These are phyloP conservation scores for Magnolia kwangsiensis DNA, from an alignment of 164 flowering plant genomes.

Conservation along the genomic window DNA sequence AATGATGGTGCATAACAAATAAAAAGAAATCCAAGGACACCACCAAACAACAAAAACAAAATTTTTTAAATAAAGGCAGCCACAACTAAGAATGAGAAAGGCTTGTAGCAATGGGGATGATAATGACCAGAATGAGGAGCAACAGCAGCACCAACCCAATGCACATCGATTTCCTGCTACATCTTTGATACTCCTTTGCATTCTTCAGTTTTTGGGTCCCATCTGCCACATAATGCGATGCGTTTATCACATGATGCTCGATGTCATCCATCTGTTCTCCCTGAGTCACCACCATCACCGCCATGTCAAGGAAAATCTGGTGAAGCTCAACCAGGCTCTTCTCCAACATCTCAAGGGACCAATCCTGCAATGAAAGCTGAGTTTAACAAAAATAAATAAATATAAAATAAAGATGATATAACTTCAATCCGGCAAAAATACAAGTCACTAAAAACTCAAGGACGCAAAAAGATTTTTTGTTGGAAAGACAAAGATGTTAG, in stretches of 20 bases:
- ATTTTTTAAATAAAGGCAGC: no score
- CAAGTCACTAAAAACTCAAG: no score
- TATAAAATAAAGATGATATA: no score
- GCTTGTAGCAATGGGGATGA: slow-evolving; percentile 59
- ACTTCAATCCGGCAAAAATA: no score
- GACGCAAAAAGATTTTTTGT: no score
- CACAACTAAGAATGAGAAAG: slow-evolving; percentile 13
- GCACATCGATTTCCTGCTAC: slow-evolving; percentile 40
- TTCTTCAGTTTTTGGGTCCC: slow-evolving; percentile 18
- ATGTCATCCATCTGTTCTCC: slow-evolving; percentile 29
- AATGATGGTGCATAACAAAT: no score
- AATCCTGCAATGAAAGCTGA: slow-evolving; percentile 1
- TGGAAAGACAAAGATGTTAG: no score
- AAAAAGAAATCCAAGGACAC: no score
- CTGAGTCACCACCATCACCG: slow-evolving; percentile 30
- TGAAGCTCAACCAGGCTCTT: no score
- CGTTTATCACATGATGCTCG: slow-evolving; percentile 22
- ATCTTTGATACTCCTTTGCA: slow-evolving; percentile 24
- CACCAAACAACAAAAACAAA: no score
- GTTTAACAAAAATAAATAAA: no score
- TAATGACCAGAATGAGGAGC: slow-evolving; percentile 46
- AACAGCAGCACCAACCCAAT: slow-evolving; percentile 52
- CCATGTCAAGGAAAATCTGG: no score
- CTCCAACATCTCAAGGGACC: slow-evolving; percentile 8
- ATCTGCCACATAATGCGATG: slow-evolving; percentile 22